A percentile compares a stretch with the other conserved stretches of the same genome.
phyloP scores from a whole-genome alignment of 2,329 filamentous ascomycete species.

The Trichoderma pleuroti region DNA sequence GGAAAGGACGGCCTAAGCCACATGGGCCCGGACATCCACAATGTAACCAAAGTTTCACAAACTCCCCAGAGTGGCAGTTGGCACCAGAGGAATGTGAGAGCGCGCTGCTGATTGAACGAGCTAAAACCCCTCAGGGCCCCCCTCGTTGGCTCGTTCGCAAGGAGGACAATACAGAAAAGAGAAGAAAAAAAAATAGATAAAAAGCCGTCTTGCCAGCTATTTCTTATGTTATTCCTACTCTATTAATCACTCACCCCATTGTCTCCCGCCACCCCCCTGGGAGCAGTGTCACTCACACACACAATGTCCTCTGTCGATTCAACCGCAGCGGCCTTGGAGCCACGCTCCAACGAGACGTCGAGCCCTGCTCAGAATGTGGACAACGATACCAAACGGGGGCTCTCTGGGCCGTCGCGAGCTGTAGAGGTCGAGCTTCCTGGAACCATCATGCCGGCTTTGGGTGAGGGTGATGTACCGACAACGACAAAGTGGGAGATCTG shows the following conservation, averaged over 20 bases:
- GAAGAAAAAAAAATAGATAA: neutral
- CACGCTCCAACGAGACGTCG: neutral
- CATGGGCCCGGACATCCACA: constrained; percentile 13
- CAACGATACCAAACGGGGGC: neutral
- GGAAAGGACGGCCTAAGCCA: constrained; percentile 7
- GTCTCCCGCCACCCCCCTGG: neutral
- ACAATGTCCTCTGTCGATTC: neutral
- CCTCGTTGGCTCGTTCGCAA: neutral
- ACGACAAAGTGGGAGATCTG: constrained; percentile 19
- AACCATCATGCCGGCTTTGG: constrained; percentile 9
- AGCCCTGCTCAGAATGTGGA: neutral
- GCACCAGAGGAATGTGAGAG: neutral
- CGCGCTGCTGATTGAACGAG: neutral
- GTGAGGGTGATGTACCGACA: constrained; percentile 13
- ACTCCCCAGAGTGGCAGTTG: constrained; percentile 2
- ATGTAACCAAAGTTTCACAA: constrained; percentile 19
- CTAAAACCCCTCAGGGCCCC: constrained; percentile 13
- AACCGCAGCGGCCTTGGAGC: neutral
- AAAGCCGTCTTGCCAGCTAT: neutral
- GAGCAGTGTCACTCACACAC: neutral
- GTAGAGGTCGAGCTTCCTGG: constrained; percentile 14
- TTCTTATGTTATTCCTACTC: neutral
- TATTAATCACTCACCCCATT: neutral
- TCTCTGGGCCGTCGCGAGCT: neutral
- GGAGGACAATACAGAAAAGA: neutral